Evolutionary conservation across 192 early-diverging fungal species (phyloP).

Genomic region (Diversispora eburnea): DNA sequence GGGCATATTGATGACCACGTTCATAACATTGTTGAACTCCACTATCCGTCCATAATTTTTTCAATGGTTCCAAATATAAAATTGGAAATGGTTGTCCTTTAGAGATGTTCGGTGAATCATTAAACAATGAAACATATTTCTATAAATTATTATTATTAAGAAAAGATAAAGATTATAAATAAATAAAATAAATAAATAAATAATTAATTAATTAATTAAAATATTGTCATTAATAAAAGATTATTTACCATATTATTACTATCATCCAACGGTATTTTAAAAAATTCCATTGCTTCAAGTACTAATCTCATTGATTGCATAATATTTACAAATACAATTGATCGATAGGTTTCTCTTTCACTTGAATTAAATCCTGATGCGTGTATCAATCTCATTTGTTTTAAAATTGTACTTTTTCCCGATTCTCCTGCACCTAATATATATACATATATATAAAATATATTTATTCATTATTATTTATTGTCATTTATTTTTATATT

Average conservation of each 20-base stretch:
- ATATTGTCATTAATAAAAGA: not conserved
- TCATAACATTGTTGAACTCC: conserved; percentile 80
- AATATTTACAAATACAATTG: conserved; percentile 93
- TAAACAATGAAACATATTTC: conserved; percentile 65
- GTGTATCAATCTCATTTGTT: conserved; percentile 98
- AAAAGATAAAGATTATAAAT: not conserved
- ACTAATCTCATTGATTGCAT: conserved; percentile 94
- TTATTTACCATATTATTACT: conserved; percentile 49
- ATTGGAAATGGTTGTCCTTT: conserved; percentile 80
- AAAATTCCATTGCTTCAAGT: conserved; percentile 88
- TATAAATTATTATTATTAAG: conserved; percentile 30
- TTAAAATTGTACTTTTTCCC: conserved; percentile 94
- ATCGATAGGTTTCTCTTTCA: conserved; percentile 88
- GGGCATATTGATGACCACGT: conserved; percentile 83
- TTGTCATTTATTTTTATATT: not conserved
- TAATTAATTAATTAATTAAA: not conserved
- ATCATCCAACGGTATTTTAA: conserved; percentile 71
- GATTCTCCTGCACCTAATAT: conserved; percentile 88
- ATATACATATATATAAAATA: too few relatives aligned
- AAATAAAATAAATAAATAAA: not conserved
- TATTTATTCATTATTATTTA: not conserved
- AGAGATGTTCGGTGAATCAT: conserved; percentile 78
- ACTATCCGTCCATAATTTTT: conserved; percentile 78
- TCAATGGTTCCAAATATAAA: conserved; percentile 75
- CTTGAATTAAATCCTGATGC: conserved; percentile 85